A percentile compares a stretch with the other conserved stretches of the same genome.
Evolutionary conservation across 306 rosid genomes (phyloP).

Genomic region (Sindora glabra): DNA sequence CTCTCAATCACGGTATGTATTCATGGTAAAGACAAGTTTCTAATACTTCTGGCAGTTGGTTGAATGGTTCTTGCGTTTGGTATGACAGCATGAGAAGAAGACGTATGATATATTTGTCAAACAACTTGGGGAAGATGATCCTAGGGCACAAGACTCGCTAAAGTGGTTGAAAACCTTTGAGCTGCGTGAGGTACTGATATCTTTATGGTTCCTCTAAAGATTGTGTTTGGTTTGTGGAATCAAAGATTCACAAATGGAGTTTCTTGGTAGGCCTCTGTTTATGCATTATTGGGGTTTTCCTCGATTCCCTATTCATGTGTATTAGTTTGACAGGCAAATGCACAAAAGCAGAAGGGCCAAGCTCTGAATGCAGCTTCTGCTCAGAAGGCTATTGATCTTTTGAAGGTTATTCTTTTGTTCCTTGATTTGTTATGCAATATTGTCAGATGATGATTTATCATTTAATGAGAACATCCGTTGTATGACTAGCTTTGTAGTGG

Average conservation of each 20-base stretch:
- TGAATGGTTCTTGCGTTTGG: constrained; percentile 16
- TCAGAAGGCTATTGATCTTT: constrained; percentile 80
- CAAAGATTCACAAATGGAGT: neutral
- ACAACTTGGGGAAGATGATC: constrained; percentile 95
- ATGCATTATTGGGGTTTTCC: too few species aligned
- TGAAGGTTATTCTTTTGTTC: constrained; percentile 51
- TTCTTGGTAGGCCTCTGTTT: neutral
- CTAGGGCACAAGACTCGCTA: constrained; percentile 82
- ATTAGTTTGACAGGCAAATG: constrained; percentile 53
- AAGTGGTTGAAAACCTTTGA: constrained; percentile 98
- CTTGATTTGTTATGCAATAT: constrained; percentile 4
- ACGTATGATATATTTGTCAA: constrained; percentile 93
- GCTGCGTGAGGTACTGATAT: constrained; percentile 92
- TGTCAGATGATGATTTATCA: neutral
- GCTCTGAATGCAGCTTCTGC: constrained; percentile 74
- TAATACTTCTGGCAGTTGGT: neutral
- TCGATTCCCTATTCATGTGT: constrained; percentile 2
- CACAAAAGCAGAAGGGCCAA: constrained; percentile 97
- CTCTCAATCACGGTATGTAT: constrained; percentile 84
- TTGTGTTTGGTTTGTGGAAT: neutral
- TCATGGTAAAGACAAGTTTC: neutral
- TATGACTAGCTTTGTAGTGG: too few species aligned
- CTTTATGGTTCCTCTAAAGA: neutral
- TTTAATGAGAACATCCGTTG: too few species aligned
- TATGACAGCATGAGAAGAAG: constrained; percentile 84